Evolutionary conservation across 2,329 filamentous ascomycete genomes (phyloP).

Genomic region (Botrytis aclada): DNA sequence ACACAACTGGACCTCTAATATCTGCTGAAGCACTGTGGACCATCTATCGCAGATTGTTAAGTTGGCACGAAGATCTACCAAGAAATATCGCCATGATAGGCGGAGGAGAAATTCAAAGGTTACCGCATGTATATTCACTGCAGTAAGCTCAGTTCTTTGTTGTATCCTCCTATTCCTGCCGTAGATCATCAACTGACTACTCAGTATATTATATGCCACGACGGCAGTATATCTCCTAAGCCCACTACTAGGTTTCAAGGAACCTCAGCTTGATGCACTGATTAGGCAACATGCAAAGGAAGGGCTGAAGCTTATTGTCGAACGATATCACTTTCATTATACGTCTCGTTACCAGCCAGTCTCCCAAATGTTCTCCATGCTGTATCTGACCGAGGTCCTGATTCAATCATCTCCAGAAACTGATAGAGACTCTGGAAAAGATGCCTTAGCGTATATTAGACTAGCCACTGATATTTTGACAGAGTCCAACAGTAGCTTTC

Average conservation of each 20-base stretch:
- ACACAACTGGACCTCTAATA: conserved; percentile 22
- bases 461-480: conserved; percentile 34
- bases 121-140: conserved; percentile 38
- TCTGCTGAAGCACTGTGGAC: conserved; percentile 29
- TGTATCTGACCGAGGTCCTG: conserved; percentile 37
- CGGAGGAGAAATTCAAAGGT: conserved; percentile 23
- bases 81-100: conserved; percentile 28
- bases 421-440: conserved; percentile 26
- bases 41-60: conserved; percentile 33
- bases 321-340: conserved; percentile 34
- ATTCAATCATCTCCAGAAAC: conserved; percentile 35
- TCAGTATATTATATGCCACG: conserved; percentile 36
- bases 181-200: conserved; percentile 21
- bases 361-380: conserved; percentile 37
- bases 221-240: conserved; percentile 36
- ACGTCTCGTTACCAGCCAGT: conserved; percentile 37
- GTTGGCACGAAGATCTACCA: conserved; percentile 36
- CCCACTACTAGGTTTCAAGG: conserved; percentile 34
- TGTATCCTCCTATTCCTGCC: background rate
- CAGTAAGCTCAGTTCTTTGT: conserved; percentile 32
- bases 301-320: conserved; percentile 36
- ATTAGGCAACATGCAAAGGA: conserved; percentile 37
- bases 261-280: conserved; percentile 29
- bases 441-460: conserved; percentile 33
- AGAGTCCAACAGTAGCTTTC: conserved; percentile 34